These are phyloP conservation scores for Brassica incana DNA, from an alignment of 345 rosid species.

Conservation along the genomic window DNA sequence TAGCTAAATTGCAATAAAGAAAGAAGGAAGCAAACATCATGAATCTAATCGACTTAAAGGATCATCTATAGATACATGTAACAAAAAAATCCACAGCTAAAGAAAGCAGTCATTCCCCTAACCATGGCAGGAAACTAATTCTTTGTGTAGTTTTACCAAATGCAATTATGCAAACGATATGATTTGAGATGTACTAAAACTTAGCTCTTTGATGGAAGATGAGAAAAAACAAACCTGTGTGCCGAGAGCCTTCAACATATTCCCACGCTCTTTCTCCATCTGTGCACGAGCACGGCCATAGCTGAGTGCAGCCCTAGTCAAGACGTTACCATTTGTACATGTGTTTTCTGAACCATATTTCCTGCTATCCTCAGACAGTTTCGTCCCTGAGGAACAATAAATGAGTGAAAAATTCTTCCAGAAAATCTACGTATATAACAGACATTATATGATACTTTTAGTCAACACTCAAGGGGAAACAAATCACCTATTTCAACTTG, in stretches of 20 bases:
- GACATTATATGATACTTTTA: too few species aligned
- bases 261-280: constrained; percentile 93
- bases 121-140: neutral
- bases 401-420: too few species aligned
- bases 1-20: constrained; percentile 13
- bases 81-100: neutral
- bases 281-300: constrained; percentile 79
- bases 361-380: constrained; percentile 87
- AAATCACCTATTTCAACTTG: constrained; percentile 92
- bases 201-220: constrained; percentile 3
- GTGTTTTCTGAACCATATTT: constrained; percentile 93
- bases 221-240: constrained; percentile 66
- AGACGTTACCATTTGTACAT: constrained; percentile 81
- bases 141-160: neutral
- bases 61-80: neutral
- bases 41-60: neutral
- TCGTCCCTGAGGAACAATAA: constrained; percentile 70
- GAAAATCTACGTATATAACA: too few species aligned
- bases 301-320: constrained; percentile 70
- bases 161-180: neutral
- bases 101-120: neutral
- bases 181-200: neutral
- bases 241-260: constrained; percentile 85
- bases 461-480: too few species aligned
- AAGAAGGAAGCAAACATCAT: constrained; percentile 1